These are phyloP conservation scores for Boletellus emodensis DNA, from an alignment of 768 basidiomycete species.

Conservation along the genomic window DNA sequence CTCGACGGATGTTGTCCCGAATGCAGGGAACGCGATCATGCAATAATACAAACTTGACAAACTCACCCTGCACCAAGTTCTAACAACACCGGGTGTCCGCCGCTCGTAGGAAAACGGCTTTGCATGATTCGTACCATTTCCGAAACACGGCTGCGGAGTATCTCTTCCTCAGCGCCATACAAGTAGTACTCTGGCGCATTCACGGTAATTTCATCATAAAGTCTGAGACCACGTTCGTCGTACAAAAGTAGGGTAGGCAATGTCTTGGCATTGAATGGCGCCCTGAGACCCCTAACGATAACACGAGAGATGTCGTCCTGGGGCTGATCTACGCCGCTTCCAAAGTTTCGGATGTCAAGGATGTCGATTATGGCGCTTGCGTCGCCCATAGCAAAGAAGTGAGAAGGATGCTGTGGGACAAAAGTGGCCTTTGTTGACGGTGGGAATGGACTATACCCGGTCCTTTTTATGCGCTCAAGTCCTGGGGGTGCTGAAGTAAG, in stretches of 20 bases:
- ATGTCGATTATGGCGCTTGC: slow-evolving; percentile 15
- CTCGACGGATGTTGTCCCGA: not conserved
- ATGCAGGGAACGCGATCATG: not conserved
- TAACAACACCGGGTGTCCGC: slow-evolving; percentile 53
- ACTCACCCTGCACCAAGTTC: slow-evolving; percentile 95
- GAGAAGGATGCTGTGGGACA: not conserved
- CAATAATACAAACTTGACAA: not conserved
- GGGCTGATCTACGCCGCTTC: not conserved
- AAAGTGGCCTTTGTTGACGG: not conserved
- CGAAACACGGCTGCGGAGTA: slow-evolving; percentile 65
- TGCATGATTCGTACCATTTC: slow-evolving; percentile 79
- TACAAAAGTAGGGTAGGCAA: slow-evolving; percentile 85
- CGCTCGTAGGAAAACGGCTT: slow-evolving; percentile 20
- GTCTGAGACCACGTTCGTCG: slow-evolving; percentile 76
- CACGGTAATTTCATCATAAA: slow-evolving; percentile 85
- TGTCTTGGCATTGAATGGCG: slow-evolving; percentile 50
- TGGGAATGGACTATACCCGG: not conserved
- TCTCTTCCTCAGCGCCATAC: slow-evolving; percentile 83
- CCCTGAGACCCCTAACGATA: slow-evolving; percentile 53
- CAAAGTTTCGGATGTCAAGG: slow-evolving; percentile 21
- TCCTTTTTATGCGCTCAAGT: not conserved
- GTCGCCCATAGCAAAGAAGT: slow-evolving; percentile 17
- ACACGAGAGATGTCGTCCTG: slow-evolving; percentile 38
- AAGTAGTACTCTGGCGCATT: slow-evolving; percentile 82
- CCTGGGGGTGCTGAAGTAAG: slow-evolving; percentile 14